Conservation (phyloP, 2,329 filamentous ascomycete species). For the Calonectria fujianensis region DNA sequence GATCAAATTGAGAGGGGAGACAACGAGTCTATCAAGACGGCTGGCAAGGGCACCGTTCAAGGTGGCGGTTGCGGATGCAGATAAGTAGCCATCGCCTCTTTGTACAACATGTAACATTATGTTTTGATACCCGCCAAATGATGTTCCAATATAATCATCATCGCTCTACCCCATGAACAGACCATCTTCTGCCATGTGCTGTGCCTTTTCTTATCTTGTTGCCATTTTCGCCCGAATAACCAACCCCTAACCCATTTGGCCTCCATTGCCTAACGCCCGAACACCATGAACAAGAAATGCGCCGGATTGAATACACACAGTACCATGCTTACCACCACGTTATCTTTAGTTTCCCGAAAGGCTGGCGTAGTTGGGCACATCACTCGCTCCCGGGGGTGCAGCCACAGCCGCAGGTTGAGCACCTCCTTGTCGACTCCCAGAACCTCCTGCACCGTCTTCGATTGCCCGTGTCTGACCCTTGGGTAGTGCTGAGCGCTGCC, state of each 20-base stretch:
- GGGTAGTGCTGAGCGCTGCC: constrained; percentile 60
- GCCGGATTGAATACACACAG: constrained; percentile 40
- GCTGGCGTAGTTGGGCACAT: constrained; percentile 87
- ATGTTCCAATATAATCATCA: constrained; percentile 44
- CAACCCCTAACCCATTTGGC: constrained; percentile 41
- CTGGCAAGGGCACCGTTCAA: constrained; percentile 60
- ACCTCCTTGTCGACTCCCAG: constrained; percentile 49
- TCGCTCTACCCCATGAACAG: constrained; percentile 46
- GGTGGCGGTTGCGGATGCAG: constrained; percentile 60
- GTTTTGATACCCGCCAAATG: constrained; percentile 59
- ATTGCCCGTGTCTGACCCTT: constrained; percentile 52
- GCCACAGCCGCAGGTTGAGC: constrained; percentile 71
- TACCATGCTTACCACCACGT: constrained; percentile 52
- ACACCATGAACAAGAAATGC: constrained; percentile 54
- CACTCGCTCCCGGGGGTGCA: constrained; percentile 85
- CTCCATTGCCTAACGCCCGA: constrained; percentile 45
- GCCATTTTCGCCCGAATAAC: constrained; percentile 44
- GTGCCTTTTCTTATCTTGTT: constrained; percentile 39
- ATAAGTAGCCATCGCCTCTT: constrained; percentile 46
- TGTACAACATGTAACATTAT: constrained; percentile 58
- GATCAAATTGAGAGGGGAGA: constrained; percentile 93
- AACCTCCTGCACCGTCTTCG: constrained; percentile 55
- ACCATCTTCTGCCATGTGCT: constrained; percentile 41
- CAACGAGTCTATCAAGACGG: constrained; percentile 90
- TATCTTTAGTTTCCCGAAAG: constrained; percentile 82